phyloP scores from a whole-genome alignment of 305 asterid genomes.

The Nicotiana rustica region DNA sequence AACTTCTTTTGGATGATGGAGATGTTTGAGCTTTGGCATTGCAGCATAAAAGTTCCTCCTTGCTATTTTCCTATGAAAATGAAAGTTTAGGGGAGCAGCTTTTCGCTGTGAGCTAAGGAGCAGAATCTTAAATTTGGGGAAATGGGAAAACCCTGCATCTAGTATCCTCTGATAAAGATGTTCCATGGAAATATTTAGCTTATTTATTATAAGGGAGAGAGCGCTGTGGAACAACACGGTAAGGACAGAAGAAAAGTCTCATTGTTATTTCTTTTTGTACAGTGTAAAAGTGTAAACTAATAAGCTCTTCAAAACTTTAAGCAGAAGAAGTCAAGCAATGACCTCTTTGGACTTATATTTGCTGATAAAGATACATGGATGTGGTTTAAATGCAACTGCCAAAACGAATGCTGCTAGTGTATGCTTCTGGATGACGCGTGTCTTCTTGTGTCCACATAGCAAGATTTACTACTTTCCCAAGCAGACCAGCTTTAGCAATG shows the following conservation, averaged over 20 bases:
- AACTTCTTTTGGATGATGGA: not conserved
- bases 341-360: not conserved
- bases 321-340: not conserved
- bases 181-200: not conserved
- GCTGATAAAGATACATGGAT: not conserved
- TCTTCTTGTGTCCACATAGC: too few species aligned
- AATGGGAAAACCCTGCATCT: conserved; percentile 1
- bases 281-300: not conserved
- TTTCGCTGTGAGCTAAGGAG: not conserved
- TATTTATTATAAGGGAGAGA: not conserved
- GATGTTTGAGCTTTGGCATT: conserved; percentile 10
- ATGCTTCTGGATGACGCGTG: too few species aligned
- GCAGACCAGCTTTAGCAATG: too few species aligned
- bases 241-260: not conserved
- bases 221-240: not conserved
- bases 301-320: conserved; percentile 12
- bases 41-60: not conserved
- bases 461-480: too few species aligned
- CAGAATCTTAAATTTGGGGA: not conserved
- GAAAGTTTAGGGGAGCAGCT: not conserved
- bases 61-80: conserved; percentile 13
- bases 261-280: not conserved
- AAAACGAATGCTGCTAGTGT: too few species aligned
- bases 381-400: too few species aligned
- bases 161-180: not conserved